These are phyloP conservation scores for Lablab purpureus DNA, from an alignment of 306 rosid genomes.

Conservation along the genomic window DNA sequence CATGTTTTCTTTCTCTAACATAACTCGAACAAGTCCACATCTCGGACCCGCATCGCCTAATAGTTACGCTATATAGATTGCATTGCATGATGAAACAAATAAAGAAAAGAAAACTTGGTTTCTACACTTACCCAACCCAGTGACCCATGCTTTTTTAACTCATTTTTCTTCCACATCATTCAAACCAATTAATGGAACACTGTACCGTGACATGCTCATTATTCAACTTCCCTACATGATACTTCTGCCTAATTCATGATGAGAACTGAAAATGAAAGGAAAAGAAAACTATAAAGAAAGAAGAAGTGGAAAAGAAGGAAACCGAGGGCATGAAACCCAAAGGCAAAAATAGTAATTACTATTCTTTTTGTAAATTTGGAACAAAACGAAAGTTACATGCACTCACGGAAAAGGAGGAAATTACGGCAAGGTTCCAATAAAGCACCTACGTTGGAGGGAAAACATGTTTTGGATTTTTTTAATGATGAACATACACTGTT, in stretches of 20 bases:
- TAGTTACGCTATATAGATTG: slow-evolving; percentile 51
- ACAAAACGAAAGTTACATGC: slow-evolving; percentile 33
- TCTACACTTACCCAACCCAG: slow-evolving; percentile 39
- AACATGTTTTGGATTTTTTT: slow-evolving; percentile 9
- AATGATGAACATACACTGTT: neutral
- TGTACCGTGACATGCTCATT: neutral
- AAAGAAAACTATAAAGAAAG: neutral
- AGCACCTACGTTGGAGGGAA: neutral
- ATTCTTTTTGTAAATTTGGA: slow-evolving; percentile 22
- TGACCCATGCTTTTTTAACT: slow-evolving; percentile 30
- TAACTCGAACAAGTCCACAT: neutral
- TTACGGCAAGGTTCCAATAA: slow-evolving; percentile 39
- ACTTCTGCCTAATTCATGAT: neutral
- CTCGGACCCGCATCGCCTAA: slow-evolving; percentile 49
- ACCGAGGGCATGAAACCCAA: slow-evolving; percentile 29
- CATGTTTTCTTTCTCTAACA: slow-evolving; percentile 24
- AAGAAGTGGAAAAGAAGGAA: neutral
- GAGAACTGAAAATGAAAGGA: neutral
- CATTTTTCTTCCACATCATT: slow-evolving; percentile 19
- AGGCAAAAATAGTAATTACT: slow-evolving; percentile 7
- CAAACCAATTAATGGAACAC: neutral
- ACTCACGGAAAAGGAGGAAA: slow-evolving; percentile 41
- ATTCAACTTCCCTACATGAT: slow-evolving; percentile 27
- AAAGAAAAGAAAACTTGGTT: slow-evolving; percentile 36
- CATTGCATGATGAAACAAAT: slow-evolving; percentile 23